Conservation (phyloP, 2,329 filamentous ascomycete species). For the Stachybotrys echinatus region DNA sequence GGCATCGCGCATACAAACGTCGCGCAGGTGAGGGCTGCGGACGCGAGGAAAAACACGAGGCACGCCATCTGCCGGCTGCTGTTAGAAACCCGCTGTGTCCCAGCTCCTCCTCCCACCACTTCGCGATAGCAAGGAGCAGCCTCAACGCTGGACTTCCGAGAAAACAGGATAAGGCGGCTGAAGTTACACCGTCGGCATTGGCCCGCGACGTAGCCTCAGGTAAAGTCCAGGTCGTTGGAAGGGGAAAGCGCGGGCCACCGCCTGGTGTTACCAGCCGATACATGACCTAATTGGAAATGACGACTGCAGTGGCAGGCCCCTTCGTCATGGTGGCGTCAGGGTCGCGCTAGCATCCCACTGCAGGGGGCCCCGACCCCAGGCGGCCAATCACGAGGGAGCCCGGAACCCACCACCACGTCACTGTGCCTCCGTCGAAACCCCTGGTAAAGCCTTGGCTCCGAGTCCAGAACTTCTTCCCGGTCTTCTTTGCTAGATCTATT, state of each 20-base stretch:
- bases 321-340: slow-evolving; percentile 18
- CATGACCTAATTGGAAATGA: background rate
- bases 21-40: no score
- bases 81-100: no score
- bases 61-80: no score
- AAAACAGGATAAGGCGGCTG: no score
- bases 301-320: background rate
- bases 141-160: no score
- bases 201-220: background rate
- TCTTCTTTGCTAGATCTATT: background rate
- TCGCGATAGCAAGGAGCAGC: no score
- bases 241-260: background rate
- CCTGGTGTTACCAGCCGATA: background rate
- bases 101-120: no score
- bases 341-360: slow-evolving; percentile 12
- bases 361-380: background rate
- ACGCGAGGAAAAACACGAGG: no score
- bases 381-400: background rate
- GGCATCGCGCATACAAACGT: no score
- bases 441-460: background rate
- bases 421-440: background rate
- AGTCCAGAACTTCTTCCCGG: background rate
- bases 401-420: background rate
- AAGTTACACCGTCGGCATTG: no score
- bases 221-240: background rate